Evolutionary conservation across 2,329 filamentous ascomycete species (phyloP).

Genomic region (Xylariomycetidae sp.): DNA sequence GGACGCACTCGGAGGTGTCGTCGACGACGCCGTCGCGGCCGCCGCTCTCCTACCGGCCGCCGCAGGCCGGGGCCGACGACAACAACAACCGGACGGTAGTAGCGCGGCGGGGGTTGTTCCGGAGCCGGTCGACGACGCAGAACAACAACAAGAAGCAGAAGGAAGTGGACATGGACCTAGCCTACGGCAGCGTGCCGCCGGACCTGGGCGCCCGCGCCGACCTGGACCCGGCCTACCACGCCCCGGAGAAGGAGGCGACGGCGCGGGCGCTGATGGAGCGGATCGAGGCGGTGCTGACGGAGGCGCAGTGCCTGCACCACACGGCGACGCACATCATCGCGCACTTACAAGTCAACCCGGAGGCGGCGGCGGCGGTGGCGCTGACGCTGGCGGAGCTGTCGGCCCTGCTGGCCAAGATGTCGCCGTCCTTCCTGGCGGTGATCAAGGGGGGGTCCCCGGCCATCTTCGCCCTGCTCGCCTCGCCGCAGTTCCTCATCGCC

Average conservation of each 20-base stretch:
- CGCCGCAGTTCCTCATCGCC: conserved; percentile 90
- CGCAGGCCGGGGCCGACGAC: conserved; percentile 38
- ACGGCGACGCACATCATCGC: conserved; percentile 77
- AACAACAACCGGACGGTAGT: conserved; percentile 34
- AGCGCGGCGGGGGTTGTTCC: conserved; percentile 22
- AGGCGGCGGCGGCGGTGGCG: conserved; percentile 89
- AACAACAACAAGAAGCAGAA: conserved; percentile 24
- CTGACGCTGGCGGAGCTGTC: conserved; percentile 89
- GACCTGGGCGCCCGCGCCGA: conserved; percentile 44
- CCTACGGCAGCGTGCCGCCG: conserved; percentile 78
- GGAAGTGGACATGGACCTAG: conserved; percentile 82
- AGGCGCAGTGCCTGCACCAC: conserved; percentile 84
- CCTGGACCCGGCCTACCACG: conserved; percentile 39
- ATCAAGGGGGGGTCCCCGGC: conserved; percentile 79
- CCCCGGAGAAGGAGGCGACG: conserved; percentile 49
- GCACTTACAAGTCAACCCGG: conserved; percentile 68
- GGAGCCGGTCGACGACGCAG: conserved; percentile 34
- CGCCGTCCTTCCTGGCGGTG: conserved; percentile 67
- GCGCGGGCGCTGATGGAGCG: conserved; percentile 58
- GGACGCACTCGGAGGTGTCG: conserved; percentile 47
- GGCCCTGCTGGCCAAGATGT: conserved; percentile 74
- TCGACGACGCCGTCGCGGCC: conserved; percentile 39
- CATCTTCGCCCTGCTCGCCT: conserved; percentile 78
- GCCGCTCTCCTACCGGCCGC: conserved; percentile 31
- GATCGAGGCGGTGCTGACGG: conserved; percentile 73